phyloP scores from a whole-genome alignment of 129 eudicot genomes.

The Centella asiatica region DNA sequence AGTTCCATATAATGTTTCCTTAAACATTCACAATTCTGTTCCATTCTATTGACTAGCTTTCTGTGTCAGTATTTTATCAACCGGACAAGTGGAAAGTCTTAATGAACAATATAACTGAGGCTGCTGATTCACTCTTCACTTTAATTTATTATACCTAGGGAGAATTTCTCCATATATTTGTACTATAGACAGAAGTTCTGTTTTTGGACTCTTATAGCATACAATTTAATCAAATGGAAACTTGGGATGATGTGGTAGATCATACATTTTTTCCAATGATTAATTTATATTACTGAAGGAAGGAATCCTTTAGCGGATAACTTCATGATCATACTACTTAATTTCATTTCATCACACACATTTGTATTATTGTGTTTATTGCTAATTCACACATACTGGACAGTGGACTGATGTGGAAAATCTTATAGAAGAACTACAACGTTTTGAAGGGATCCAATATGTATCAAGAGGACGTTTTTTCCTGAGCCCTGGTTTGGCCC shows the following conservation, averaged over 20 bases:
- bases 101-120: too few species aligned
- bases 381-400: slow-evolving; percentile 11
- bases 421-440: slow-evolving; percentile 57
- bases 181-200: too few species aligned
- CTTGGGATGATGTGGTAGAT: background rate
- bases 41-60: background rate
- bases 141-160: too few species aligned
- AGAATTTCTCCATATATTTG: too few species aligned
- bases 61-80: background rate
- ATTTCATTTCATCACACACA: background rate
- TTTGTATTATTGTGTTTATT: slow-evolving; percentile 1
- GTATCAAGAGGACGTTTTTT: slow-evolving; percentile 77
- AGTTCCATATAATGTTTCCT: background rate
- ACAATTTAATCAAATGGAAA: background rate
- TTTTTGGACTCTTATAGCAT: too few species aligned
- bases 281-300: too few species aligned
- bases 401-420: slow-evolving; percentile 78
- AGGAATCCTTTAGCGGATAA: too few species aligned
- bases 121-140: too few species aligned
- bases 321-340: background rate
- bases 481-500: slow-evolving; percentile 80
- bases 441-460: slow-evolving; percentile 54
- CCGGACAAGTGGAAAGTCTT: background rate
- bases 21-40: background rate
- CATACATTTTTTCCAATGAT: too few species aligned